Base-by-base conservation (phyloP, 129 eudicot species). In the Logfia minima region DNA sequence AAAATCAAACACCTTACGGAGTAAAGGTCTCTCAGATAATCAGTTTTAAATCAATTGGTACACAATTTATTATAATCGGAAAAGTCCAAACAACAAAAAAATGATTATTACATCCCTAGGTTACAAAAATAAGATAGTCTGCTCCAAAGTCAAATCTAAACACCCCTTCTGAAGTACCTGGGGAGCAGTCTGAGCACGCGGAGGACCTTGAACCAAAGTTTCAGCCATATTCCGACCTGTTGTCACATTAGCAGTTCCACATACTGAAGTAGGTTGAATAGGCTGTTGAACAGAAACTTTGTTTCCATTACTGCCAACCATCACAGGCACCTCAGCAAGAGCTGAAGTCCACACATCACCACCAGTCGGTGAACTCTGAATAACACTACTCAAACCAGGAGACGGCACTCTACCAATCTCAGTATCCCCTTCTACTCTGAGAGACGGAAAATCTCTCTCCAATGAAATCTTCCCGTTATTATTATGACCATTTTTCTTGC, bases 321-420 rank as follows among this genome's bases (percentile, higher is more conserved):
- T 75, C 26, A 81, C 79, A 68, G 99, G 96, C 53, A 86, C 94
- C 83, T 91, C 99, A 16, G 97, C 97, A 73, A 95, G 83, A 48
- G 99, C 97, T 0, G 99, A 95, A 2, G 94, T 89, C 99, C 97
- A 95, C 71, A 87, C 86, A 35, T 88, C 96, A 53, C 93, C 90
- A 23, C 88, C 96, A 24, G 88, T 81, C 83, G 97, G 93, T 53
- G 89, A 70, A 72, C 88, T 86, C 79, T 91, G 97, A 64, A 88
- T 74, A 66, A 85, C 87, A 24, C 89, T 80, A 79, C 87, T 85
- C 81, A 89, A 84, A 29, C 94, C 97, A 79, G 97, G 95, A 68
- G 97, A 95, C 3, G 92, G 81, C 16, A 89, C 86, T 56, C 94
- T 81, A 59, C 87, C 87, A 51, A 77, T 66, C 37, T 88, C 97